phyloP scores from a whole-genome alignment of 768 basidiomycete species.

The Clavulina sp. region DNA sequence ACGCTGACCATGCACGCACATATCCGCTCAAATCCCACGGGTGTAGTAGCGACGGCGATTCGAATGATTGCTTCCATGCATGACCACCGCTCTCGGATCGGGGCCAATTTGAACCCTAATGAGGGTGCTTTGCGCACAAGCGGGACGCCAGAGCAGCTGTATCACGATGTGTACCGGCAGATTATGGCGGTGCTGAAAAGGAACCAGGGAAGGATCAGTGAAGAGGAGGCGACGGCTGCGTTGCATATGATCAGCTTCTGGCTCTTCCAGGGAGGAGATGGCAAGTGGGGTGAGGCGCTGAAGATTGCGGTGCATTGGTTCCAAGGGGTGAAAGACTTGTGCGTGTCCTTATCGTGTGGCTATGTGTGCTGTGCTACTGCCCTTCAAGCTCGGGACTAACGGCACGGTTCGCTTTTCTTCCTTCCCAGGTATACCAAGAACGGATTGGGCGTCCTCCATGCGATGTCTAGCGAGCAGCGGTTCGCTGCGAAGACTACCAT shows the following conservation, averaged over 20 bases:
- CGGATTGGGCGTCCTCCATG: no score
- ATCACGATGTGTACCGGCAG: slow-evolving; percentile 27
- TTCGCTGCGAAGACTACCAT: neutral
- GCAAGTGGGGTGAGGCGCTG: slow-evolving; percentile 55
- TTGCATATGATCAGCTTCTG: slow-evolving; percentile 61
- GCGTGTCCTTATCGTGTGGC: no score
- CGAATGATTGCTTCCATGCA: slow-evolving; percentile 64
- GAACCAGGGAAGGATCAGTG: slow-evolving; percentile 34
- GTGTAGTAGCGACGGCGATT: slow-evolving; percentile 53
- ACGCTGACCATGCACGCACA: slow-evolving; percentile 22
- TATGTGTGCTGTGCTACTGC: no score
- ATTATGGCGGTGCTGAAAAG: slow-evolving; percentile 39
- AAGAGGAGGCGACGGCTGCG: slow-evolving; percentile 61
- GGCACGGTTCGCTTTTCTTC: no score
- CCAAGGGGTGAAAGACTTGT: no score
- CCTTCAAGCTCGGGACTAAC: no score
- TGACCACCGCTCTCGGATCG: slow-evolving; percentile 39
- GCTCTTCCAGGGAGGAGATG: slow-evolving; percentile 46
- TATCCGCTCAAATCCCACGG: slow-evolving; percentile 45
- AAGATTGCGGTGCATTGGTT: slow-evolving; percentile 61
- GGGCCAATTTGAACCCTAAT: slow-evolving; percentile 41
- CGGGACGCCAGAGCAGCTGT: slow-evolving; percentile 43
- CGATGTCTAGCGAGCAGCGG: neutral
- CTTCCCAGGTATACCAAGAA: no score
- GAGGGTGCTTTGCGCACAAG: slow-evolving; percentile 31